Base-by-base conservation (phyloP, 169 alveolate species). In the Babesia gibsoni region DNA sequence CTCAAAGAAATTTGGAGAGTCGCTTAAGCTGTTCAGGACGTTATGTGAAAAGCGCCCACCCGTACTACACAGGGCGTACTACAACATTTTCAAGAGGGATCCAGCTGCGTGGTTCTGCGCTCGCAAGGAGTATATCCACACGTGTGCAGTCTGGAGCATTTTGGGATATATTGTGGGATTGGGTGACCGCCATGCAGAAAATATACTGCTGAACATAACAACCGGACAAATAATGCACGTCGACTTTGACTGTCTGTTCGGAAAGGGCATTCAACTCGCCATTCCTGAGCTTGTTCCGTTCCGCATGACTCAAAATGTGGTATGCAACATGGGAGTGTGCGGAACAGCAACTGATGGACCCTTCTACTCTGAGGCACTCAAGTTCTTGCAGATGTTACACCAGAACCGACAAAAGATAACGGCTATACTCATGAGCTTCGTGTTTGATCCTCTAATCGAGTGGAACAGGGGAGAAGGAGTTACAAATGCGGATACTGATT, bases 171-270 rank as follows among this genome's bases (percentile, higher is more conserved):
- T 97, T 41, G 88, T 96, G 35, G 99, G 99, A 0, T 89, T 96
- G 35, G 99, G 99, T 0, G 99, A 97, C 88, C 81, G 99, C 48
- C 99, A 97, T 89, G 96, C 98, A 29, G 96, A 96, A 33, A 97
- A 97, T 80, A 88, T 96, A 43, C 92, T 97, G 94, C 88, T 97
- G 52, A 95, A 95, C 83, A 82, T 94, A 57, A 61, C 84, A 22
- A 84, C 96, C 29, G 97, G 97, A 4, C 94, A 94, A 53, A 88
- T 95, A 37, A 91, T 97, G 32, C 99, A 97, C 84, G 98, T 97
- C 35, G 99, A 97, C 90, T 97, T 96, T 84, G 99, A 98, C 39
- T 98, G 98, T 88, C 94, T 98, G 41, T 96, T 96, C 61, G 99
- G 96, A 66, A 96, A 96, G 43, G 99, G 99, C 2, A 87, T 92